Evolutionary conservation across 768 basidiomycete genomes (phyloP).

Genomic region (Pisolithus microcarpus): DNA sequence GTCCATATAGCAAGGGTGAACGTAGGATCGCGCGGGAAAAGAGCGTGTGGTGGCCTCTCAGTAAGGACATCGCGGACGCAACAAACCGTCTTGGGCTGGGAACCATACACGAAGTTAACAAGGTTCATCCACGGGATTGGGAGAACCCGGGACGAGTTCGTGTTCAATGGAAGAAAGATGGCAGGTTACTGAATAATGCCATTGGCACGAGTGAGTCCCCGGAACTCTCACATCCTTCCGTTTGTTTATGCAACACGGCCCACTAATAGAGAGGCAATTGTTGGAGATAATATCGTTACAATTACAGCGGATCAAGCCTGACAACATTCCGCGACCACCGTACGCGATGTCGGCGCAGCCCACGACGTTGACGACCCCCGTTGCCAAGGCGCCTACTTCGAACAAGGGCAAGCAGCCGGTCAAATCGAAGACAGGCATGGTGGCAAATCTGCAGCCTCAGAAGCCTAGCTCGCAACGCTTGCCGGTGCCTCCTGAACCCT

Average conservation of each 20-base stretch:
- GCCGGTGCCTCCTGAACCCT: constrained; percentile 72
- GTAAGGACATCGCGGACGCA: constrained; percentile 87
- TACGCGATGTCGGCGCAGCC: constrained; percentile 36
- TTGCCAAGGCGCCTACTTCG: constrained; percentile 25
- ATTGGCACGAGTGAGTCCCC: constrained; percentile 66
- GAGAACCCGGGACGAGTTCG: constrained; percentile 95
- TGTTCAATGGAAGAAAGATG: constrained; percentile 87
- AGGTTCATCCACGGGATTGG: constrained; percentile 94
- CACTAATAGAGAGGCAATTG: constrained; percentile 64
- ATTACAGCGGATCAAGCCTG: constrained; percentile 68
- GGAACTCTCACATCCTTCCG: background rate
- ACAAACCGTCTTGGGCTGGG: constrained; percentile 69
- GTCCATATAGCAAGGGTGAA: constrained; percentile 74
- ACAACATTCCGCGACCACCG: constrained; percentile 59
- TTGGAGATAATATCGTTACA: constrained; percentile 67
- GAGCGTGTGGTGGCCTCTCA: constrained; percentile 91
- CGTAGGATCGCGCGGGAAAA: constrained; percentile 74
- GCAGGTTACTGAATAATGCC: constrained; percentile 50
- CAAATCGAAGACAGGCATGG: constrained; percentile 39
- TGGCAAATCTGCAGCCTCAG: constrained; percentile 20
- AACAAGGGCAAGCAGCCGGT: constrained; percentile 46
- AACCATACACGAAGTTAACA: constrained; percentile 82
- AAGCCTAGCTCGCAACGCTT: constrained; percentile 38
- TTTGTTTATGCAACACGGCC: background rate
- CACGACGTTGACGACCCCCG: constrained; percentile 21